These are phyloP conservation scores for Trametes sp. DNA, from an alignment of 1,284 basidiomycete genomes.

Conservation along the genomic window DNA sequence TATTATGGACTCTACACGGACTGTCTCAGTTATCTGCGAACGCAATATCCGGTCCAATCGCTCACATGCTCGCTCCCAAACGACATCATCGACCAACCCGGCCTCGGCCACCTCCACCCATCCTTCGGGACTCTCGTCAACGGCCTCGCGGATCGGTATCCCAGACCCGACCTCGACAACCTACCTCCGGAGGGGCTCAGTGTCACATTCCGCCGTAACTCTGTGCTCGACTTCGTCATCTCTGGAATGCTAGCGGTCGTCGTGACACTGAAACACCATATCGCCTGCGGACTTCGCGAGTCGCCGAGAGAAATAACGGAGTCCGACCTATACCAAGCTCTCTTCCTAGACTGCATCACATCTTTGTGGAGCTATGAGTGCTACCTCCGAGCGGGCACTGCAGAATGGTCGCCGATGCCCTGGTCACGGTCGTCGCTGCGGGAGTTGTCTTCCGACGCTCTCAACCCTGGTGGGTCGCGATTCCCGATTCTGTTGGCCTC, in stretches of 20 bases:
- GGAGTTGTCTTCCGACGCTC: not conserved
- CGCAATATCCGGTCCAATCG: not conserved
- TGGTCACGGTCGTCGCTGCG: conserved; percentile 9
- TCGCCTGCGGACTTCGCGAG: not conserved
- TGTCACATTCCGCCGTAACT: not conserved
- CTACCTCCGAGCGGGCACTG: not conserved
- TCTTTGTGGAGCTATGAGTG: conserved; percentile 1
- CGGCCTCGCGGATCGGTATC: conserved; percentile 11
- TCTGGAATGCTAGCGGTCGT: not conserved
- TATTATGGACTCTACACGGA: not conserved
- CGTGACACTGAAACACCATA: not conserved
- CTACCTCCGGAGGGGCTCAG: not conserved
- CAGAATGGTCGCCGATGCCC: conserved; percentile 16
- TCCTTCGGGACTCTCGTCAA: conserved; percentile 17
- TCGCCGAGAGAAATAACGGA: not conserved
- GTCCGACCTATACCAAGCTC: conserved; percentile 8
- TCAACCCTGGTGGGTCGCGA: not conserved
- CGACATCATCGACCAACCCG: not conserved
- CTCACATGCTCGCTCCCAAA: not conserved
- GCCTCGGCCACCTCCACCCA: not conserved
- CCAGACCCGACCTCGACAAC: not conserved
- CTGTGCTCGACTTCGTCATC: conserved; percentile 11
- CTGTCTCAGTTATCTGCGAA: not conserved
- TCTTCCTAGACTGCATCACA: conserved; percentile 15
- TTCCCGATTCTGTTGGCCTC: not conserved